Evolutionary conservation across 208 protist species (phyloP).

Genomic region (Trypanosomatidae sp.): DNA sequence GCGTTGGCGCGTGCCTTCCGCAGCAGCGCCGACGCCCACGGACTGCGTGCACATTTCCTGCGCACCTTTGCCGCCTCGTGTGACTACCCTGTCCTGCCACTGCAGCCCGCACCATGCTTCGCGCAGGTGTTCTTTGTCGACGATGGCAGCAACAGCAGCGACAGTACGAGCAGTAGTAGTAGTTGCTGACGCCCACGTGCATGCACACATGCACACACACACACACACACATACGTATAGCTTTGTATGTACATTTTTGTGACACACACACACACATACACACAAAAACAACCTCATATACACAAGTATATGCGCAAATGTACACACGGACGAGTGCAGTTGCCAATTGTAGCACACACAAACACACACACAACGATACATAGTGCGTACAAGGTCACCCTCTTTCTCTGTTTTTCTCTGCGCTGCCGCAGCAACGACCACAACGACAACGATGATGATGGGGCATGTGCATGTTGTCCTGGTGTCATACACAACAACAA

Average conservation of each 20-base stretch:
- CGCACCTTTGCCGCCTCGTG: constrained; percentile 50
- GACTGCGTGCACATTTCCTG: constrained; percentile 36
- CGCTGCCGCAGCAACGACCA: neutral
- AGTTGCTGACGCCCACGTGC: too few relatives aligned
- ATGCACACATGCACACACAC: too few relatives aligned
- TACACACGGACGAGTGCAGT: neutral
- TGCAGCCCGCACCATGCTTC: constrained; percentile 32
- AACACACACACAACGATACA: neutral
- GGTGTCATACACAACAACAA: too few relatives aligned
- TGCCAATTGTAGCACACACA: neutral
- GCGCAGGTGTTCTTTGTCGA: constrained; percentile 51
- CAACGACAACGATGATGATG: neutral
- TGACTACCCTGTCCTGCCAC: constrained; percentile 48
- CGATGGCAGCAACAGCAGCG: constrained; percentile 2
- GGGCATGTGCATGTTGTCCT: too few relatives aligned
- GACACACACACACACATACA: neutral
- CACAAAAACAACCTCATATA: neutral
- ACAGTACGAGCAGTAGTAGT: neutral
- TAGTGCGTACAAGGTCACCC: too few relatives aligned
- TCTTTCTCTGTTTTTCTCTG: too few relatives aligned
- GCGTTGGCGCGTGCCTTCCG: constrained; percentile 21
- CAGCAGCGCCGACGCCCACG: constrained; percentile 18
- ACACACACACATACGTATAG: too few relatives aligned
- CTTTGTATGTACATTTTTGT: neutral
- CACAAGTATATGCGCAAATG: neutral